These are phyloP conservation scores for Trichoderma reesei DNA, from an alignment of 495 filamentous ascomycete genomes.

Conservation along the genomic window DNA sequence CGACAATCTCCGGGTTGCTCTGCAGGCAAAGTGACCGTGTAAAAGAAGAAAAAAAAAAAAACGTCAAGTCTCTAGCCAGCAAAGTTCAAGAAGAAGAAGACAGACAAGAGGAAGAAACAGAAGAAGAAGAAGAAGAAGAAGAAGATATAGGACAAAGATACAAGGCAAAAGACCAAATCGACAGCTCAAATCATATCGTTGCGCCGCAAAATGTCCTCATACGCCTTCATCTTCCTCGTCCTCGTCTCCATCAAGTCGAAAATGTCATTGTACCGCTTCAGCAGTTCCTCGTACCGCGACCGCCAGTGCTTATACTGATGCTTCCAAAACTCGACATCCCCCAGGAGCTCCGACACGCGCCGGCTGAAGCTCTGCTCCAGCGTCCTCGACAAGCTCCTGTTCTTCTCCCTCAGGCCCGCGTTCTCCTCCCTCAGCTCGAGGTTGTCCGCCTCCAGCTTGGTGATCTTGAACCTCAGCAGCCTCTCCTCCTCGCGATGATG, in stretches of 20 bases:
- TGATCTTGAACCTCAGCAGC: slow-evolving; percentile 14
- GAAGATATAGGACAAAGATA: background rate
- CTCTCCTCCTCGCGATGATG: slow-evolving; percentile 17
- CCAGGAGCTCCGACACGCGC: slow-evolving; percentile 8
- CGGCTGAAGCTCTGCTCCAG: slow-evolving; percentile 6
- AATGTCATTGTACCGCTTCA: slow-evolving; percentile 8
- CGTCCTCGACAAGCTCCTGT: background rate
- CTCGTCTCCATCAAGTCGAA: background rate
- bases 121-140: background rate
- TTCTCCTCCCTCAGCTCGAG: slow-evolving; percentile 3
- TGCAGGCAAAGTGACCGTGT: background rate
- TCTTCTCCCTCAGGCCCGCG: slow-evolving; percentile 2
- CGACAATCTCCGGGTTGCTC: background rate
- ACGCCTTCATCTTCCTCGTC: slow-evolving; percentile 10
- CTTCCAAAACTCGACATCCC: background rate
- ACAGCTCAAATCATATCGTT: slow-evolving; percentile 4
- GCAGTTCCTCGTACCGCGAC: background rate
- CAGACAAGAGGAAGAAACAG: background rate
- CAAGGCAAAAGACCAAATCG: background rate
- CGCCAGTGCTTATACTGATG: background rate
- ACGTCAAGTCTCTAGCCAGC: background rate
- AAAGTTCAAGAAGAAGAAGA: background rate
- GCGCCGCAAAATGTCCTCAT: slow-evolving; percentile 9
- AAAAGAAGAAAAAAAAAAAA: no score
- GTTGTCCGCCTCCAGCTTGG: slow-evolving; percentile 8